Conservation (phyloP, 192 early-diverging fungal species). For the Backusella tarrabulga region DNA sequence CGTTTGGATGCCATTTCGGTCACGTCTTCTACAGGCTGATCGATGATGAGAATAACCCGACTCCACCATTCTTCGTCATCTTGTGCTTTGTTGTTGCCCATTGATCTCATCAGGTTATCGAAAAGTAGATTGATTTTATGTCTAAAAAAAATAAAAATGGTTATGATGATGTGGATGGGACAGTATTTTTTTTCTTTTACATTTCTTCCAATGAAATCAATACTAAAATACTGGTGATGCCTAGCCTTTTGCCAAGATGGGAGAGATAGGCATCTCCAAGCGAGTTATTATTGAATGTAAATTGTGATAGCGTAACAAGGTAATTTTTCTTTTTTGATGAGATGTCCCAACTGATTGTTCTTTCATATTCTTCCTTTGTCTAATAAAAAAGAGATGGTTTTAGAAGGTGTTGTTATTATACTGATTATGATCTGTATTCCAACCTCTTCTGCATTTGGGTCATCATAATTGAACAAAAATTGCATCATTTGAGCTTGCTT, state of each 20-base stretch:
- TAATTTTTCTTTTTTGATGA: background rate
- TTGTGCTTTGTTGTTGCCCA: background rate
- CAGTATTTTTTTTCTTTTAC: background rate
- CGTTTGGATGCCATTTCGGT: background rate
- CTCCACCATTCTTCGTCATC: background rate
- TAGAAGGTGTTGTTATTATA: background rate
- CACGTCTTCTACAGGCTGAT: background rate
- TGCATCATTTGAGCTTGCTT: background rate
- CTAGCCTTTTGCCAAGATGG: background rate
- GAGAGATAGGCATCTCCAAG: background rate
- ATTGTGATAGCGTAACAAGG: conserved; percentile 5
- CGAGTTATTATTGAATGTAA: background rate
- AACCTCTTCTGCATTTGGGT: background rate
- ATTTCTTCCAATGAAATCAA: conserved; percentile 1
- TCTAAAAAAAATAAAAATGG: background rate
- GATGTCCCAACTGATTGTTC: conserved; percentile 1
- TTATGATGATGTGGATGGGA: background rate
- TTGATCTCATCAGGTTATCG: background rate
- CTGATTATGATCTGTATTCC: background rate
- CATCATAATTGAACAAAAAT: background rate
- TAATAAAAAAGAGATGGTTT: background rate
- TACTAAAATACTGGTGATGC: conserved; percentile 3
- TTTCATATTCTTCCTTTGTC: conserved; percentile 10
- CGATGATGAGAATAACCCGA: background rate
- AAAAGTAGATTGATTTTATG: background rate